Evolutionary conservation across 768 basidiomycete genomes (phyloP), one percentile per base, ranked within the genome.

Genomic region (Phaeolepiota aurea): DNA sequence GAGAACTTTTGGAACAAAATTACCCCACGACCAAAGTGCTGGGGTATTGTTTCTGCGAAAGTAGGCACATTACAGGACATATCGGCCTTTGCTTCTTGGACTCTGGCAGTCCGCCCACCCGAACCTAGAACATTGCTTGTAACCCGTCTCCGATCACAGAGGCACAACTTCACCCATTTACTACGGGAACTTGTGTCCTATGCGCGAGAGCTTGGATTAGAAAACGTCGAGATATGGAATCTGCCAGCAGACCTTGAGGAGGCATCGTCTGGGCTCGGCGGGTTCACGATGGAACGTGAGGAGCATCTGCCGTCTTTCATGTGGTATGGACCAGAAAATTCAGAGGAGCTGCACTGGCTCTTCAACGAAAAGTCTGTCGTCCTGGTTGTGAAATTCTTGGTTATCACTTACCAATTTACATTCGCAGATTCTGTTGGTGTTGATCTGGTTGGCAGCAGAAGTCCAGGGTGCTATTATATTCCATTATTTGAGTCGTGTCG

Each of bases 191-290:
- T 71, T 5, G 50, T 58, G 35, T 53, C 50, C 20, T 55, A 48
- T 31, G 54, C 54, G 13, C 43, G 38, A 41, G 14, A 40, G 35
- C 38, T 49, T 38, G 57, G 58, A 2, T 44, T 68, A 18, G 48
- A 51, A n/a, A 58, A 46, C 25, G 55, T 76, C 32, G 74, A 74
- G 41, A 52, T 65, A 1, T 76, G 74, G 72, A 67, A 67, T 38
- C 39, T 73, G 12, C 53, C 59, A 3, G 38, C 46, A 14, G 44
- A 60, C 14, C 33, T 57, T 2, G 22, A 44, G 18, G 40, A 41
- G 15, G 22, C 41, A 16, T 32, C 49, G 57, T 28, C 28, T 37
- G 16, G 43, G 42, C 44, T 56, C 11, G 61, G 64, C 20, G 64
- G 63, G 0, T 44, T 30, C 23, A 62, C 55, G 0, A 43, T 52